These are phyloP conservation scores for Lasiodiplodia sp. DNA, from an alignment of 2,329 filamentous ascomycete species.

Conservation along the genomic window DNA sequence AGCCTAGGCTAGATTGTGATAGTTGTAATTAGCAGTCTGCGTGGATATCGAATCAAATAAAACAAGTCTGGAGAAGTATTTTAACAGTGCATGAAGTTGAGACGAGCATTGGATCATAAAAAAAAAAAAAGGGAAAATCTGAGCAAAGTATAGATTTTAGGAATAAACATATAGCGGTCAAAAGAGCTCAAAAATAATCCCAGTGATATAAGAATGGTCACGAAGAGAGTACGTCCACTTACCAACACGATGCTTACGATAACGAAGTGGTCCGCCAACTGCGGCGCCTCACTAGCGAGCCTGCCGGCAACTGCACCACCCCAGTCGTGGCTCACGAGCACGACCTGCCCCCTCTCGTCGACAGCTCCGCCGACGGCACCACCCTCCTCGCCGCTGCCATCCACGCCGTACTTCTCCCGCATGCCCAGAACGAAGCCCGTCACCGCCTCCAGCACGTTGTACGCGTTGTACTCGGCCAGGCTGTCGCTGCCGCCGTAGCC, in stretches of 20 bases:
- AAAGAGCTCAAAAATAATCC: not conserved
- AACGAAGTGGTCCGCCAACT: slow-evolving; percentile 63
- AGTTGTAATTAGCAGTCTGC: not conserved
- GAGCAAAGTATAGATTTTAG: too few species aligned
- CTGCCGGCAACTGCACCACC: slow-evolving; percentile 60
- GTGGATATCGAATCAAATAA: too few species aligned
- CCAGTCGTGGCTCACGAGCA: slow-evolving; percentile 64
- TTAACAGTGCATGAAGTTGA: not conserved
- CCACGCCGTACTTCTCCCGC: slow-evolving; percentile 44
- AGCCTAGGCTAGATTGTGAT: slow-evolving; percentile 48
- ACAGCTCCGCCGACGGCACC: not conserved
- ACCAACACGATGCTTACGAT: slow-evolving; percentile 62
- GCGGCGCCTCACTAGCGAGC: slow-evolving; percentile 64
- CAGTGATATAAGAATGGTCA: not conserved
- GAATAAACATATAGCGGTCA: not conserved
- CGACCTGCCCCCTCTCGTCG: slow-evolving; percentile 39
- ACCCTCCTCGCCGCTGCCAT: slow-evolving; percentile 1
- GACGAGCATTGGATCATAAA: not conserved
- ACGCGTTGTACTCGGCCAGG: slow-evolving; percentile 57
- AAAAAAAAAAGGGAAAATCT: too few species aligned
- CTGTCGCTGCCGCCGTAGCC: slow-evolving; percentile 66
- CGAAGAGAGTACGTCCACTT: slow-evolving; percentile 37
- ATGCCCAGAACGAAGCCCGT: slow-evolving; percentile 61
- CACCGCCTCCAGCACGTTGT: slow-evolving; percentile 61
- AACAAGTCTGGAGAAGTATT: not conserved